Percentiles rank a stretch among this genome's conserved stretches.
Evolutionary conservation across 1,284 basidiomycete genomes (phyloP).

Genomic region (Pseudozyma hubeiensis): DNA sequence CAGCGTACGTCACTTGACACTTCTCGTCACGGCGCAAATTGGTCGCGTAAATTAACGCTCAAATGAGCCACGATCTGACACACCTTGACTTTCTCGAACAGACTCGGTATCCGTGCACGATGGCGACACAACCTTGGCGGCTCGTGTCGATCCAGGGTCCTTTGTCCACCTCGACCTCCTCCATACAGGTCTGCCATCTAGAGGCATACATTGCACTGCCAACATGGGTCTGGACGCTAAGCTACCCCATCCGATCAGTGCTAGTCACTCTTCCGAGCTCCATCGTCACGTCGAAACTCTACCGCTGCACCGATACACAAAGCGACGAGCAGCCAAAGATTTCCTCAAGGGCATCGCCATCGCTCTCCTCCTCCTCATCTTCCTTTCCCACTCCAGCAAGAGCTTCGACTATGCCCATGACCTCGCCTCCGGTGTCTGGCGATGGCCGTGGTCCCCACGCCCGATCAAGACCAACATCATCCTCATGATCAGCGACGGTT

Average conservation of each 20-base stretch:
- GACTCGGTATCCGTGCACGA: constrained; percentile 3
- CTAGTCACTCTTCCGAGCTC: not conserved
- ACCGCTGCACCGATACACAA: not conserved
- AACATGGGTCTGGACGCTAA: constrained; percentile 24
- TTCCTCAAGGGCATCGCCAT: constrained; percentile 13
- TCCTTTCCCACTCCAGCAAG: not conserved
- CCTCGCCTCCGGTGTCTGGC: constrained; percentile 16
- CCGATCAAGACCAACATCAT: constrained; percentile 66
- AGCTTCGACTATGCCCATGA: constrained; percentile 20
- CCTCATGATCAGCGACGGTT: constrained; percentile 69
- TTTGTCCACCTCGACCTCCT: not conserved
- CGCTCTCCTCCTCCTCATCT: constrained; percentile 8
- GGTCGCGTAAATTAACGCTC: constrained; percentile 7
- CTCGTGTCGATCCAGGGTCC: constrained; percentile 19
- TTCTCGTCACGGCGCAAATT: not conserved
- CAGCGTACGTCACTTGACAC: constrained; percentile 8
- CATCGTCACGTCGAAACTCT: not conserved
- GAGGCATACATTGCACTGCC: not conserved
- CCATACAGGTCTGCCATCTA: no score
- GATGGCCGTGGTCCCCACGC: constrained; percentile 39
- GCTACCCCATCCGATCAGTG: constrained; percentile 13
- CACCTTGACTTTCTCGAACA: not conserved
- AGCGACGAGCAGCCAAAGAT: constrained; percentile 1
- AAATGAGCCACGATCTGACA: not conserved
- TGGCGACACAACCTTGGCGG: not conserved